Conservation (phyloP, 306 rosid genomes). For the Malus sieversii region DNA sequence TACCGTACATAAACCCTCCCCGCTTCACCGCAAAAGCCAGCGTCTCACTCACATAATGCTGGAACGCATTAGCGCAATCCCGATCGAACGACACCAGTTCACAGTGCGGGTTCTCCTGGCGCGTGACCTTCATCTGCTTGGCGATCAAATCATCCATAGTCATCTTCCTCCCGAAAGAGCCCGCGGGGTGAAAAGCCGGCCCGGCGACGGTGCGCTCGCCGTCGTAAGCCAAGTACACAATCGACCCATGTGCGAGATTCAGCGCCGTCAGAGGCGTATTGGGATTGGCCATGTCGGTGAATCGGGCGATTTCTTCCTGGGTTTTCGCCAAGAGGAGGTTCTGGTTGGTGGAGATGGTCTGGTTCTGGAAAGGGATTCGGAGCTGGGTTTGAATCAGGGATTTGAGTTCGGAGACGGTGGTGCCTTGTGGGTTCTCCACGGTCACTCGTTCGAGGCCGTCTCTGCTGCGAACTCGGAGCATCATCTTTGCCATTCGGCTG, state of each 20-base stretch:
- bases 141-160: slow-evolving; percentile 98
- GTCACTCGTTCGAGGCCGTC: slow-evolving; percentile 83
- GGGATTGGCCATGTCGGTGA: slow-evolving; percentile 66
- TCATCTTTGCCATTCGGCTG: slow-evolving; percentile 33
- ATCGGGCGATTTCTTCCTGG: slow-evolving; percentile 50
- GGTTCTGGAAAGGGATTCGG: slow-evolving; percentile 56
- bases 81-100: slow-evolving; percentile 88
- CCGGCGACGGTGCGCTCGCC: slow-evolving; percentile 78
- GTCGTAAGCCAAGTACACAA: slow-evolving; percentile 58
- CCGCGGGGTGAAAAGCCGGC: slow-evolving; percentile 62
- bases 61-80: slow-evolving; percentile 82
- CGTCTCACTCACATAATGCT: slow-evolving; percentile 75
- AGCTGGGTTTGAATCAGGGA: slow-evolving; percentile 52
- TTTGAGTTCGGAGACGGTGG: slow-evolving; percentile 60
- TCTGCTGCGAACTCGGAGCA: slow-evolving; percentile 91
- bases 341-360: slow-evolving; percentile 78
- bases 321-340: slow-evolving; percentile 66
- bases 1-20: slow-evolving; percentile 92
- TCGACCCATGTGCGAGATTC: slow-evolving; percentile 66
- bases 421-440: slow-evolving; percentile 44
- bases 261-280: slow-evolving; percentile 45
- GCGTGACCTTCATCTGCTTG: slow-evolving; percentile 76
- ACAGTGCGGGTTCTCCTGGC: slow-evolving; percentile 85
- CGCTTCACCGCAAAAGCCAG: slow-evolving; percentile 82
- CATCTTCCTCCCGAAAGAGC: slow-evolving; percentile 96